Evolutionary conservation across 2,329 filamentous ascomycete species (phyloP).

Genomic region (Sporothrix curviconia): DNA sequence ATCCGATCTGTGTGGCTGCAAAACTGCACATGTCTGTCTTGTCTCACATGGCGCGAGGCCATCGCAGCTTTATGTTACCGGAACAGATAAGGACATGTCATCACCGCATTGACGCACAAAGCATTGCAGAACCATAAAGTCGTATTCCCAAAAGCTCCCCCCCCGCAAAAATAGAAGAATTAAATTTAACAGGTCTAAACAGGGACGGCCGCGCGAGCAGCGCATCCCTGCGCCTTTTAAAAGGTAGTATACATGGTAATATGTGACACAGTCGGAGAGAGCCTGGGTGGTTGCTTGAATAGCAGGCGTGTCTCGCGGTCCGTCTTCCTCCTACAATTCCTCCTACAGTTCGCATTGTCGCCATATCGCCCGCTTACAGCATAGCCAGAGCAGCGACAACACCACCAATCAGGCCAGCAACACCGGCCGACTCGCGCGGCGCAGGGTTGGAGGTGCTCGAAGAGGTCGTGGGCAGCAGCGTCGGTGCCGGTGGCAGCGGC

Average conservation of each 20-base stretch:
- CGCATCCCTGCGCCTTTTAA: neutral
- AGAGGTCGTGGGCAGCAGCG: slow-evolving; percentile 12
- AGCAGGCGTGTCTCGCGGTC: too few relatives aligned
- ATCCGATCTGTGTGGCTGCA: slow-evolving; percentile 1
- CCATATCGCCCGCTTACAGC: slow-evolving; percentile 16
- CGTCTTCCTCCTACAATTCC: too few relatives aligned
- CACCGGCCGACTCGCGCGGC: slow-evolving; percentile 15
- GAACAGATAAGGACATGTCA: too few relatives aligned
- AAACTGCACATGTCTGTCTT: neutral
- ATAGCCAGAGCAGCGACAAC: slow-evolving; percentile 20
- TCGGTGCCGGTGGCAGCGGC: slow-evolving; percentile 10
- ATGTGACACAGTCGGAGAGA: too few relatives aligned
- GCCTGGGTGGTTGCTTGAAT: too few relatives aligned
- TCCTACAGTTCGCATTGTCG: too few relatives aligned
- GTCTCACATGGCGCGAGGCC: neutral
- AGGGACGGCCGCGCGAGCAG: neutral
- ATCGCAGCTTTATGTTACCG: too few relatives aligned
- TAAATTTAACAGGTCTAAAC: neutral
- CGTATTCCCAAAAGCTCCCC: neutral
- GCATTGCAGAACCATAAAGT: too few relatives aligned
- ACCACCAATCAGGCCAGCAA: slow-evolving; percentile 20
- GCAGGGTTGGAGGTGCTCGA: slow-evolving; percentile 13
- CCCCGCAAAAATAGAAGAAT: neutral
- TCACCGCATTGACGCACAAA: too few relatives aligned
- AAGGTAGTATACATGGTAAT: slow-evolving; percentile 1